These are phyloP conservation scores for Aspergillus fumigatiaffinis DNA, from an alignment of 2,329 filamentous ascomycete species.

Conservation along the genomic window DNA sequence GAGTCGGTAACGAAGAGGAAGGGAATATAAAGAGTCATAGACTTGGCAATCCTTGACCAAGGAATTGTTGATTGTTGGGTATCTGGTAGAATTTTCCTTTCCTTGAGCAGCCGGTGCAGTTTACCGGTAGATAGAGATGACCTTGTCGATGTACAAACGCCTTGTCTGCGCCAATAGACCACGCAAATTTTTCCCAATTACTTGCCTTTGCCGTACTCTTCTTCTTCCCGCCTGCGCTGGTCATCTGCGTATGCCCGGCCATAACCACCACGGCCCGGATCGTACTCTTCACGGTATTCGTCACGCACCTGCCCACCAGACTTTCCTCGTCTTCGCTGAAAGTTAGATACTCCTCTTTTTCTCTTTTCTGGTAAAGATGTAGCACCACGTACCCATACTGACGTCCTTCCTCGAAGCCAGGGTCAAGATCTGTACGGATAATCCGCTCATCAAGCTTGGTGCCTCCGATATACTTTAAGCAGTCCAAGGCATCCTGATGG, in stretches of 20 bases:
- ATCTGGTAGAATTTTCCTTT: slow-evolving; percentile 24
- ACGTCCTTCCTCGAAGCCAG: slow-evolving; percentile 90
- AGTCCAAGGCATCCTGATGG: slow-evolving; percentile 93
- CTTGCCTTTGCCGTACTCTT: slow-evolving; percentile 57
- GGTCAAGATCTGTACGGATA: slow-evolving; percentile 91
- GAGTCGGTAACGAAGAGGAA: slow-evolving; percentile 34
- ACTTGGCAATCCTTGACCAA: slow-evolving; percentile 10
- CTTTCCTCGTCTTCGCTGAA: slow-evolving; percentile 64
- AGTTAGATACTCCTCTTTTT: slow-evolving; percentile 13
- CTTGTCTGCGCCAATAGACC: slow-evolving; percentile 23
- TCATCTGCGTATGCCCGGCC: slow-evolving; percentile 73
- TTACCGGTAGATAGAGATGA: slow-evolving; percentile 27
- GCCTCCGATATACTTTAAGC: slow-evolving; percentile 96
- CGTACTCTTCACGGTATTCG: slow-evolving; percentile 95
- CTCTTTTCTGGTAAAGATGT: neutral
- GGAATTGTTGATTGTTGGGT: slow-evolving; percentile 23
- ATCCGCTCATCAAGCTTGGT: slow-evolving; percentile 97
- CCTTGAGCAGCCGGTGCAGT: slow-evolving; percentile 14
- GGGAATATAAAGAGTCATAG: slow-evolving; percentile 18
- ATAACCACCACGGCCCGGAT: slow-evolving; percentile 87
- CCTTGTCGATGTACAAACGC: slow-evolving; percentile 29
- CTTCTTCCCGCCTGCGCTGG: slow-evolving; percentile 52
- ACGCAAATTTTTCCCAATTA: slow-evolving; percentile 29
- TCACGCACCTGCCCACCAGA: slow-evolving; percentile 95
- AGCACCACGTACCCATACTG: slow-evolving; percentile 69